Evolutionary conservation across 768 basidiomycete genomes (phyloP), one percentile per base, ranked within the genome.

Genomic region (Chalciporus chontae): DNA sequence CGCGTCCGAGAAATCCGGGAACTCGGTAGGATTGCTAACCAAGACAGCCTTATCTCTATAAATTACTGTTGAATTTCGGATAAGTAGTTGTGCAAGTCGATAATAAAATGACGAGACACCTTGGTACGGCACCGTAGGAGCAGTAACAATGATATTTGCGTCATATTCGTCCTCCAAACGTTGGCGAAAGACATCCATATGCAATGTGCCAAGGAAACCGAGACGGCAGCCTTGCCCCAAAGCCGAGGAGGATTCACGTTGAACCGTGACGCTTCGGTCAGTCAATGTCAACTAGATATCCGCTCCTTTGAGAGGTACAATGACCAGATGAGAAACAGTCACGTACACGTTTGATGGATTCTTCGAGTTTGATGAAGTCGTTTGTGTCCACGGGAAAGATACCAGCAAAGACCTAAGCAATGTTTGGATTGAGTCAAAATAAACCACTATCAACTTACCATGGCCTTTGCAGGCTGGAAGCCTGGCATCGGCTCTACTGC

Each of bases 181-280:
- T 65, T 99, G 96, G 18, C 94, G 85, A 69, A 93, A 92, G 34
- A 94, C 89, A 59, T 95, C 90, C 90, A 98, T 94, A 64, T 99
- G 96, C 50, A 99, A 70, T 5, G 93, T 91, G 1, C 96, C 96
- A 9, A 97, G 77, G 68, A 98, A 99, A 0, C 96, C 96, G 6
- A 99, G 79, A 39, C 96, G 81, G 64, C 86, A 92, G 8, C 96
- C 96, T 71, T 96, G 94, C 1, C 95, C 94, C 9, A 99, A 77
- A 9, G 96, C 96, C 5, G 89, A 82, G 0, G 95, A 98, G 0
- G 90, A 88, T 68, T 98, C 96, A 42, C 91, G 79, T 61, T 93
- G 90, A 8, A 94, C 77, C 15, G 90, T 87, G 9, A 99, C 93
- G 65, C 87, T 89, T 47, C 92, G 80, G 64, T 94, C 91, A 17